A percentile compares a stretch with the other conserved stretches of the same genome.
These are phyloP conservation scores for Ciborinia camelliae DNA, from an alignment of 2,329 filamentous ascomycete genomes.

Conservation along the genomic window DNA sequence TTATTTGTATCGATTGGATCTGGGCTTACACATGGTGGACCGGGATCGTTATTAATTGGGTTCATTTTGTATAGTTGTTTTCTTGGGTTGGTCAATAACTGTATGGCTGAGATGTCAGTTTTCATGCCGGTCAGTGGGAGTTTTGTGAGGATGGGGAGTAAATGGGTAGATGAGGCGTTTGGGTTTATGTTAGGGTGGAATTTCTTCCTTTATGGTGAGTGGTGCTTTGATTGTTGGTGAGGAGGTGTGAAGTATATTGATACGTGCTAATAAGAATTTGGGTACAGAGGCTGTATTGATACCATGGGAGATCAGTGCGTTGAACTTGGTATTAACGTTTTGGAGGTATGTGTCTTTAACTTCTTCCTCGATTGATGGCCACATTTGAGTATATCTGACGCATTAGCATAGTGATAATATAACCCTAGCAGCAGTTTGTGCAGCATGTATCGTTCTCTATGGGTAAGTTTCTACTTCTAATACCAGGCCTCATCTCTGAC, in stretches of 20 bases:
- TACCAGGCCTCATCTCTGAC: slow-evolving; percentile 1
- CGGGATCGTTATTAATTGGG: slow-evolving; percentile 45
- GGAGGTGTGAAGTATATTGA: not conserved
- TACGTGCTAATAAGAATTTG: not conserved
- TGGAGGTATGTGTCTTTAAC: slow-evolving; percentile 38
- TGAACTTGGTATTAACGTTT: slow-evolving; percentile 43
- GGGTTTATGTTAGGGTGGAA: slow-evolving; percentile 55
- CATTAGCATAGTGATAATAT: slow-evolving; percentile 34
- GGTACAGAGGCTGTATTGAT: slow-evolving; percentile 27
- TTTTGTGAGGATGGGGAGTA: slow-evolving; percentile 52
- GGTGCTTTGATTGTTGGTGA: not conserved
- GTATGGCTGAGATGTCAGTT: slow-evolving; percentile 52
- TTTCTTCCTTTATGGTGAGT: slow-evolving; percentile 56
- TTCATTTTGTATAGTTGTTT: slow-evolving; percentile 44
- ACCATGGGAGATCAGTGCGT: slow-evolving; percentile 41
- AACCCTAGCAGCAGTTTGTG: slow-evolving; percentile 40
- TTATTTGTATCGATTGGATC: slow-evolving; percentile 46
- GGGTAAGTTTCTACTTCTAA: slow-evolving; percentile 44
- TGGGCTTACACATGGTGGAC: slow-evolving; percentile 41
- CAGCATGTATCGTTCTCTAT: slow-evolving; percentile 41
- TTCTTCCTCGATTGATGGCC: not conserved
- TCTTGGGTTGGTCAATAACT: slow-evolving; percentile 31
- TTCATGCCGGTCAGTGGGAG: slow-evolving; percentile 52
- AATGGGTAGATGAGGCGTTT: slow-evolving; percentile 53
- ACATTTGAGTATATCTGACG: not conserved